These are phyloP conservation scores for Globisporangium barbulae DNA, from an alignment of 352 stramenopile species.

Conservation along the genomic window DNA sequence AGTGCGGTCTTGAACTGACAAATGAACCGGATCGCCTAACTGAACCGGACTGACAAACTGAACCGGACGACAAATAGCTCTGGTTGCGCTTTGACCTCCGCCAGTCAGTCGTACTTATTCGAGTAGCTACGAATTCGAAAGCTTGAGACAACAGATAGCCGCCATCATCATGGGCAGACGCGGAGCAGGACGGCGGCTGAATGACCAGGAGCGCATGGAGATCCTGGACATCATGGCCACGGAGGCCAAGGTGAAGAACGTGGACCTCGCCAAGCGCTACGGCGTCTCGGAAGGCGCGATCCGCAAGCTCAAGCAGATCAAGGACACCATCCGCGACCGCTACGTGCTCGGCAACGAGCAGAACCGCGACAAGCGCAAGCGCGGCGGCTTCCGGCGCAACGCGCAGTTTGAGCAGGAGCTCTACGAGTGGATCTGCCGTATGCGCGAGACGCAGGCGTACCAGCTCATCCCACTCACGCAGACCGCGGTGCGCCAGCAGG, in stretches of 20 bases:
- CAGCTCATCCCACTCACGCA: conserved; percentile 84
- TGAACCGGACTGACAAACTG: not conserved
- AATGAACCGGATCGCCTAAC: not conserved
- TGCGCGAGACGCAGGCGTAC: conserved; percentile 78
- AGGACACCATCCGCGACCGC: conserved; percentile 78
- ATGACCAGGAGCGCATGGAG: conserved; percentile 89
- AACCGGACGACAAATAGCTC: not conserved
- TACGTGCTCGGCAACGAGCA: conserved; percentile 83
- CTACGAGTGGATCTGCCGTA: conserved; percentile 83
- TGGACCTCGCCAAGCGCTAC: conserved; percentile 82
- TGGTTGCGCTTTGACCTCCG: not conserved
- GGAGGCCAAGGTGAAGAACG: conserved; percentile 85
- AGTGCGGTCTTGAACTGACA: no score
- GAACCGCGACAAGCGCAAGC: conserved; percentile 86
- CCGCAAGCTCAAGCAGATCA: conserved; percentile 88
- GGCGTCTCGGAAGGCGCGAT: conserved; percentile 84
- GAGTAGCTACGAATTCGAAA: conserved; percentile 16
- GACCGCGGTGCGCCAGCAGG: conserved; percentile 79
- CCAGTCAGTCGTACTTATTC: conserved; percentile 30
- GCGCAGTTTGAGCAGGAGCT: conserved; percentile 84
- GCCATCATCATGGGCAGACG: conserved; percentile 55
- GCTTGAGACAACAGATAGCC: not conserved
- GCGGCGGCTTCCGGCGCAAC: conserved; percentile 79
- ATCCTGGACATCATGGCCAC: conserved; percentile 80
- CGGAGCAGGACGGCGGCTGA: conserved; percentile 74